Evolutionary conservation across 441 rosid species (phyloP).

Genomic region (Omphalea diandra): DNA sequence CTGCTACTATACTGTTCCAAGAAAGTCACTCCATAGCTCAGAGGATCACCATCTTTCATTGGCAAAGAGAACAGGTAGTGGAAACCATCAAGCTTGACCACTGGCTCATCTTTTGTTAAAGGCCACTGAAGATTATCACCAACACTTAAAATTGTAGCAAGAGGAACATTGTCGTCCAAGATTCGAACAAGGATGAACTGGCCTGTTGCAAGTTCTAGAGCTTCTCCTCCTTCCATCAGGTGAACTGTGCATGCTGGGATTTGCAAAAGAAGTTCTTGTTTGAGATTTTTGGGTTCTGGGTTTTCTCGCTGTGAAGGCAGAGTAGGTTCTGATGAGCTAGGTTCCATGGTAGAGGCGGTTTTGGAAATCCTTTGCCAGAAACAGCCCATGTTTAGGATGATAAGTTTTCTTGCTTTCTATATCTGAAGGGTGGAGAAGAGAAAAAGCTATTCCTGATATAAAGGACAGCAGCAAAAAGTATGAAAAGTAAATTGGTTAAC

Average conservation of each 20-base stretch:
- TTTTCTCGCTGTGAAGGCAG: neutral
- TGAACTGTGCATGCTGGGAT: conserved; percentile 63
- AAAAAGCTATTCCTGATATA: neutral
- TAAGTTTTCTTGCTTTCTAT: neutral
- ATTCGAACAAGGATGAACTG: conserved; percentile 20
- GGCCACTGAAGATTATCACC: conserved; percentile 83
- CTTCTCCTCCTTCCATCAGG: conserved; percentile 60
- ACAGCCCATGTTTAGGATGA: conserved; percentile 31
- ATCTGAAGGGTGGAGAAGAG: neutral
- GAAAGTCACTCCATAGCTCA: conserved; percentile 46
- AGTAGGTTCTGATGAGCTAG: conserved; percentile 15
- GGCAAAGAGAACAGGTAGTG: conserved; percentile 66
- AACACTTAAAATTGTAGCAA: conserved; percentile 62
- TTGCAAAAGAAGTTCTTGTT: conserved; percentile 25
- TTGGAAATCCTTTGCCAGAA: conserved; percentile 28
- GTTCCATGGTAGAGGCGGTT: conserved; percentile 20
- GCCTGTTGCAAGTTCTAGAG: conserved; percentile 26
- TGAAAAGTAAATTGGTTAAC: conserved; percentile 2
- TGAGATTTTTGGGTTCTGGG: conserved; percentile 22
- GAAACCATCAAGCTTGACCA: conserved; percentile 62
- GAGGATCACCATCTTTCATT: conserved; percentile 30
- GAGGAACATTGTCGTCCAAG: conserved; percentile 22
- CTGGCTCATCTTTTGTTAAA: conserved; percentile 86
- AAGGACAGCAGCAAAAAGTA: neutral
- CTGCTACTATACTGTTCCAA: conserved; percentile 24